A percentile compares a stretch with the other conserved stretches of the same genome.
These are phyloP conservation scores for Aurantiochytrium sp. DNA, from an alignment of 108 stramenopile species.

Conservation along the genomic window DNA sequence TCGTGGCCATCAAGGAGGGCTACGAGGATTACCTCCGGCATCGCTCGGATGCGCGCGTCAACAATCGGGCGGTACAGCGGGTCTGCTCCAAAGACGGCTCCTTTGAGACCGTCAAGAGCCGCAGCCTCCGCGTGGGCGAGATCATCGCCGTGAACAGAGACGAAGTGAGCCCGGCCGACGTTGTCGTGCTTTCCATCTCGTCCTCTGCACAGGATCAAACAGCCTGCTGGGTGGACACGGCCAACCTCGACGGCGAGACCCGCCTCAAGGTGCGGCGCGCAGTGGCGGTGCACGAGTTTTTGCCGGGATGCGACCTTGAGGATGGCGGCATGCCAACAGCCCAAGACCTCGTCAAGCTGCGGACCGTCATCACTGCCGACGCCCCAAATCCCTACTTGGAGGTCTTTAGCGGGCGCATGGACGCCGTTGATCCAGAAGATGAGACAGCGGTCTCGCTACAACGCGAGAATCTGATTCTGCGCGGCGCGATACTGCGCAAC, in stretches of 20 bases:
- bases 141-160: conserved; percentile 77
- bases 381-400: not conserved
- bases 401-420: not conserved
- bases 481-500: conserved; percentile 87
- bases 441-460: not conserved
- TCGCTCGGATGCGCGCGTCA: conserved; percentile 73
- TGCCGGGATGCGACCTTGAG: not conserved
- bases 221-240: conserved; percentile 87
- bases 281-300: not conserved
- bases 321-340: not conserved
- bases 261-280: conserved; percentile 72
- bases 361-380: not conserved
- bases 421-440: not conserved
- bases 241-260: conserved; percentile 94
- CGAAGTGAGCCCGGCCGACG: conserved; percentile 90
- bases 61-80: conserved; percentile 29
- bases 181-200: conserved; percentile 83
- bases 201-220: no score
- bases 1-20: conserved; percentile 83
- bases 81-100: not conserved
- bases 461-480: conserved; percentile 71
- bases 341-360: not conserved
- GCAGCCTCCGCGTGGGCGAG: conserved; percentile 76
- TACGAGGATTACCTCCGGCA: conserved; percentile 82
- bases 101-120: not conserved